These are phyloP conservation scores for Tetradesmus lagerheimii DNA, from an alignment of 139 green algal genomes.

Conservation along the genomic window DNA sequence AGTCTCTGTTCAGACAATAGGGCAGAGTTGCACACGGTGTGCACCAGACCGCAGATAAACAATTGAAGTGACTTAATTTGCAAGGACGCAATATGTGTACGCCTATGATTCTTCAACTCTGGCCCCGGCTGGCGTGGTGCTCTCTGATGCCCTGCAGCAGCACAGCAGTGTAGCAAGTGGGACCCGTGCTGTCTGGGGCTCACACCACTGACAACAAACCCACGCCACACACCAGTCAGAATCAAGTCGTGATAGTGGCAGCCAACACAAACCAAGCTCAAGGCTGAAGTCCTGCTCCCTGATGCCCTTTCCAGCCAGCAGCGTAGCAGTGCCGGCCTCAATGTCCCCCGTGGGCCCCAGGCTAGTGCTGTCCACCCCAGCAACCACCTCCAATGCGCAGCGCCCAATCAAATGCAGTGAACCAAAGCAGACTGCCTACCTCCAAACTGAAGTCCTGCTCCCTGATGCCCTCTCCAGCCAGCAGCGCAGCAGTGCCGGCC, in stretches of 20 bases:
- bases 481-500: conserved; percentile 75
- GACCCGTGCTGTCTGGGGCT: too few species aligned
- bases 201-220: too few species aligned
- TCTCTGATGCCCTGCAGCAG: too few species aligned
- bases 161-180: too few species aligned
- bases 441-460: conserved; percentile 56
- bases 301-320: conserved; percentile 65
- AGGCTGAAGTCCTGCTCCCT: conserved; percentile 53
- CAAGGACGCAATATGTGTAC: too few species aligned
- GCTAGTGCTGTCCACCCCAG: neutral
- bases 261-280: conserved; percentile 39
- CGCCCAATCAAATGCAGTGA: neutral
- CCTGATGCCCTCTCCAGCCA: conserved; percentile 65
- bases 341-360: conserved; percentile 80
- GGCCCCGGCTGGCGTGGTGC: too few species aligned
- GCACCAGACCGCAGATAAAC: too few species aligned
- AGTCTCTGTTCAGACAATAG: too few species aligned
- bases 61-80: too few species aligned
- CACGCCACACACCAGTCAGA: too few species aligned
- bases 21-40: neutral
- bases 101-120: too few species aligned
- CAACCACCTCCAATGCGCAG: neutral
- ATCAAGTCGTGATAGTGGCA: too few species aligned
- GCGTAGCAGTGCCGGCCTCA: conserved; percentile 77
- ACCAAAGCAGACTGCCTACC: neutral